These are phyloP conservation scores for Pseudocercospora pini-densiflorae DNA, from an alignment of 2,329 filamentous ascomycete genomes.

Conservation along the genomic window DNA sequence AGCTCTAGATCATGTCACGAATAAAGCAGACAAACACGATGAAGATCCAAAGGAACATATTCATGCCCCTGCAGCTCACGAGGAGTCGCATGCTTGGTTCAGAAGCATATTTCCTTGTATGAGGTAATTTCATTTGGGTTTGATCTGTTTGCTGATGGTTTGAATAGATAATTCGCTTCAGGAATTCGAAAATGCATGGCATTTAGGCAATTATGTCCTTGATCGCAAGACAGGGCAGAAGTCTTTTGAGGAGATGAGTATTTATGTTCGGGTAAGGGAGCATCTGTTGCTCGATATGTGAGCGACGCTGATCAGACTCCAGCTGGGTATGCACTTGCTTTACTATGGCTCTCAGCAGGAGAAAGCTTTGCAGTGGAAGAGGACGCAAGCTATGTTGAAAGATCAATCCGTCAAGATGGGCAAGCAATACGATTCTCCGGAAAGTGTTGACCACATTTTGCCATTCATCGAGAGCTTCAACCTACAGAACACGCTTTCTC, in stretches of 20 bases:
- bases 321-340: constrained; percentile 49
- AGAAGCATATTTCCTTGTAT: constrained; percentile 31
- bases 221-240: constrained; percentile 47
- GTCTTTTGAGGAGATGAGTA: constrained; percentile 48
- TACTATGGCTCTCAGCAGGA: constrained; percentile 49
- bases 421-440: constrained; percentile 45
- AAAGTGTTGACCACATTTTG: constrained; percentile 43
- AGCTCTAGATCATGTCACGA: constrained; percentile 33
- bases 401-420: constrained; percentile 49
- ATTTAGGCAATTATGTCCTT: constrained; percentile 51
- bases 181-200: constrained; percentile 43
- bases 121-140: neutral
- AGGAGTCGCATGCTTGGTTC: constrained; percentile 30
- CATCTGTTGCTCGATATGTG: neutral
- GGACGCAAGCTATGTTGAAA: constrained; percentile 41
- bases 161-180: constrained; percentile 32
- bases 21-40: constrained; percentile 27
- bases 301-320: neutral
- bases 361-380: constrained; percentile 44
- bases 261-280: constrained; percentile 43
- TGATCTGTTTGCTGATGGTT: neutral
- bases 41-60: constrained; percentile 35
- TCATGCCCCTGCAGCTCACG: constrained; percentile 31
- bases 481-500: constrained; percentile 38
- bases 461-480: constrained; percentile 49